Conservation (phyloP, 2,329 filamentous ascomycete genomes). For the Arachnomyces sp. region DNA sequence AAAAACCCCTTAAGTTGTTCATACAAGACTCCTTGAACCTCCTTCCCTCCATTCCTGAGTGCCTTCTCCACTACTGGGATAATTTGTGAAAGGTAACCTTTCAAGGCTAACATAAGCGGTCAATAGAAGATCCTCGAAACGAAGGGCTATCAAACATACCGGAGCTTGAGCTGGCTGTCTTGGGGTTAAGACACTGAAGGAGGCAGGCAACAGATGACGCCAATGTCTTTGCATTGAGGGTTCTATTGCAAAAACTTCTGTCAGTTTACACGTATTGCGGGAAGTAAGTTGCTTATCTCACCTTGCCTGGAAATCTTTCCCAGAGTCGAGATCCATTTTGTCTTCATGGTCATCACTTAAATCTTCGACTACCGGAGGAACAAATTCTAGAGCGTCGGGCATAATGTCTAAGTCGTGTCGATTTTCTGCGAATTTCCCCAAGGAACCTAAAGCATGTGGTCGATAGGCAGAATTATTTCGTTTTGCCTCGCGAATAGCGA, state of each 20-base stretch:
- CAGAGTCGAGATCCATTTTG: constrained; percentile 62
- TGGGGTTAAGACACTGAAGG: constrained; percentile 30
- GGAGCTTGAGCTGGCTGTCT: constrained; percentile 15
- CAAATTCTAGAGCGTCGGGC: constrained; percentile 57
- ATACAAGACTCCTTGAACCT: constrained; percentile 29
- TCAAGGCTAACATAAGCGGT: constrained; percentile 18
- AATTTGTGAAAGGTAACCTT: constrained; percentile 23
- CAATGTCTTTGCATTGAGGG: constrained; percentile 26
- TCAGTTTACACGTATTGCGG: background rate
- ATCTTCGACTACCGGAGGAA: constrained; percentile 56
- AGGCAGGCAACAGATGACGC: constrained; percentile 33
- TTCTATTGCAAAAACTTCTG: constrained; percentile 12
- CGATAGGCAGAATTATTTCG: constrained; percentile 82
- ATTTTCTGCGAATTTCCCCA: constrained; percentile 65
- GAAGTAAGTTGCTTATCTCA: background rate
- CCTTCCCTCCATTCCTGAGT: constrained; percentile 25
- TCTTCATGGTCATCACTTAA: constrained; percentile 46
- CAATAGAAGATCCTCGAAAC: constrained; percentile 11
- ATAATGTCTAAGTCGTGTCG: constrained; percentile 65
- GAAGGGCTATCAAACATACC: constrained; percentile 17
- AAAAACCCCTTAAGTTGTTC: constrained; percentile 28
- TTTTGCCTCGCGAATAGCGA: constrained; percentile 79
- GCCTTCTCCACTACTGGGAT: constrained; percentile 23
- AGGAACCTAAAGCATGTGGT: constrained; percentile 61
- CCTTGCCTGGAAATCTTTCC: constrained; percentile 31